Percentiles rank a stretch among this genome's conserved stretches.
phyloP scores from a whole-genome alignment of 2,329 filamentous ascomycete species.

The Epichloe aotearoae region DNA sequence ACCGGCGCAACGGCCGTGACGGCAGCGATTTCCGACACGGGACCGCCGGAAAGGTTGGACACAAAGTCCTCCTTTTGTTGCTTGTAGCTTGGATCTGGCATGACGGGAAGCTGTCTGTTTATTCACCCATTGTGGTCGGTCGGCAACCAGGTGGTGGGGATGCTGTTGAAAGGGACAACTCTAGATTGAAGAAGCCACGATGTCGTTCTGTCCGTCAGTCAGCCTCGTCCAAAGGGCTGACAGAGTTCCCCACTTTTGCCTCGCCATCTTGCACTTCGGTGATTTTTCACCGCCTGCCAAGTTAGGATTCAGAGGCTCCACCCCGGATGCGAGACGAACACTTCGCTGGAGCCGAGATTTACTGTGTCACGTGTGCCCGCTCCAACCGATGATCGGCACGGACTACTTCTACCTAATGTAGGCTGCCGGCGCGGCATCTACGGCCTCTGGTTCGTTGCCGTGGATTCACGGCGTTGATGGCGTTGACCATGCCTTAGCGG shows the following conservation, averaged over 20 bases:
- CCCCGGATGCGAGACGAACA: too few species aligned
- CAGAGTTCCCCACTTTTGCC: too few species aligned
- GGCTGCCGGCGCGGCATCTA: not conserved
- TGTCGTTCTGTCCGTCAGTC: too few species aligned
- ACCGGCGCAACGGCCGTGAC: slow-evolving; percentile 80
- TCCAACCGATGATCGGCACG: not conserved
- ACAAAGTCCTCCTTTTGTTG: slow-evolving; percentile 90
- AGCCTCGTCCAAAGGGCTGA: too few species aligned
- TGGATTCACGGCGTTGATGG: not conserved
- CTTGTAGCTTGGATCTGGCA: slow-evolving; percentile 56
- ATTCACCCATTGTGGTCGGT: not conserved
- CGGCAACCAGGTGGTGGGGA: not conserved
- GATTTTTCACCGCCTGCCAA: too few species aligned
- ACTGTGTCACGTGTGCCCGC: too few species aligned
- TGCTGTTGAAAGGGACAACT: not conserved
- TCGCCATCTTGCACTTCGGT: too few species aligned
- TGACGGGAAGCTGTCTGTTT: slow-evolving; percentile 10
- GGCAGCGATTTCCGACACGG: slow-evolving; percentile 72
- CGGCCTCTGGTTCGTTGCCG: not conserved
- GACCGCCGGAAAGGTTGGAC: slow-evolving; percentile 75
- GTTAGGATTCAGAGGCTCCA: too few species aligned
- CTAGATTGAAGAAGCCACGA: too few species aligned
- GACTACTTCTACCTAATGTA: not conserved
- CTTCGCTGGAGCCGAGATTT: too few species aligned
- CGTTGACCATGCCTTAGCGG: not conserved